Base-by-base conservation (phyloP, 352 stramenopile genomes). In the Elongisporangium senticosum region DNA sequence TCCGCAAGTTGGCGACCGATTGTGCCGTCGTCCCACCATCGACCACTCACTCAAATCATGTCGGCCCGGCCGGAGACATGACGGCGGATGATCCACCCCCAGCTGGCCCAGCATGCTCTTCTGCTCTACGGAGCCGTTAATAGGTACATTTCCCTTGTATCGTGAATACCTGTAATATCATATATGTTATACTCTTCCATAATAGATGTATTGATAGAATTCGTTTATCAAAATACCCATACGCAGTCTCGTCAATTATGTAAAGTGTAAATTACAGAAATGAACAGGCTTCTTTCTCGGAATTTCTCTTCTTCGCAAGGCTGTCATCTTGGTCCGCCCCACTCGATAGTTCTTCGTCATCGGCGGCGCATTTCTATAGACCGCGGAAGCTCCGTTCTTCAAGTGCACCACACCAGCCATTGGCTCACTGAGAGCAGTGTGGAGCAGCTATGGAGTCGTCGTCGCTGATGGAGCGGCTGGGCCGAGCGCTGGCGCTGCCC, bases 401-500 rank as follows among this genome's bases (percentile, higher is more conserved):
- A 43, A 43, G 33, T 43, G 33, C 33, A 43, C 33, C 33, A 43
- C 33, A 43, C 11, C 33, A 43, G 33, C 5, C 23, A 43, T 10
- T 17, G 33, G 33, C 11, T 17, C 13, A 67, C 26, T 56, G 33
- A 23, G 53, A 11, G 20, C 52, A 37, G 51, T 14, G 17, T 7
- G 19, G 14, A 50, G 43, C 6, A 50, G 48, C n/a, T 5, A 23
- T 21, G 48, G n/a, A 21, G 48, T 23, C n/a, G n/a, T 23, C 48
- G 48, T 65, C 69, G 24, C 61, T 79, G 3, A 63, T 84, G 48
- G 80, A 90, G 55, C 68, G 59, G 54, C 74, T 88, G 56, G 77
- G 74, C 53, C 74, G 70, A 51, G 69, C 72, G 59, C 67, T 94
- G 58, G 63, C 71, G 19, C 67, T 94, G 22, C 80, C 82, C 20